Evolutionary conservation across 2,329 filamentous ascomycete genomes (phyloP), one percentile per base, ranked within the genome.

Genomic region (Rhynchosporium graminicola): DNA sequence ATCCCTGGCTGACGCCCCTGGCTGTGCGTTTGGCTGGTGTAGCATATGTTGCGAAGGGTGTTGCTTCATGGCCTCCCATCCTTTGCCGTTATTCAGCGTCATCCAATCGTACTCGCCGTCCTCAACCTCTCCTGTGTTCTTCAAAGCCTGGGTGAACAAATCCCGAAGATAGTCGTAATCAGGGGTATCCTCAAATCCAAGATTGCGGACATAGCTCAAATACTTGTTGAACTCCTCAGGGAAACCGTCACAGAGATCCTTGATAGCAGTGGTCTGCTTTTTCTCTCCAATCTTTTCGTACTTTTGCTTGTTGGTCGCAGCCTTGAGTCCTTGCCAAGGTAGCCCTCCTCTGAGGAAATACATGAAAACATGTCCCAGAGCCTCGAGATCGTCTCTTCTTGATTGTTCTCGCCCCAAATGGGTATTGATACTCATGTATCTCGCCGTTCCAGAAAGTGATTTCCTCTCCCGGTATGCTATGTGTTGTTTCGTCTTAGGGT

Each of bases 261-360:
- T 97, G 80, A 99, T 96, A 4, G 87, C 86, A 28, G 95, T 98
- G 0, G 94, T 97, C 80, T 98, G 95, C 82, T 99, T 99, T 89
- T 99, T 98, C 83, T 99, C 94, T 51, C 95, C 95, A 78, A 99
- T 99, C 84, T 98, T 98, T 80, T 99, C 95, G 76, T 99, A 99
- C 80, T 99, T 99, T 76, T 99, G 95, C 86, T 99, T 89, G 77
- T 89, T 89, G 52, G 87, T 89, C 36, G 86, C 87, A 75, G 87
- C 87, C 79, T 90, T 90, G 67, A 90, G 79, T 9, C 87, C 87
- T 74, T 90, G 87, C 87, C 87, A 90, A 42, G 87, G 87, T 60
- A 90, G 80, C 7, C 85, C 86, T 52, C 87, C 87, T n/a, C 87
- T 82, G 50, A 90, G 76, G 76, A 90, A 90, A 76, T 90, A 90